Percentiles rank a stretch among this genome's conserved stretches.
Evolutionary conservation across 257 asterid species (phyloP).

Genomic region (Nicotiana sylvestris): DNA sequence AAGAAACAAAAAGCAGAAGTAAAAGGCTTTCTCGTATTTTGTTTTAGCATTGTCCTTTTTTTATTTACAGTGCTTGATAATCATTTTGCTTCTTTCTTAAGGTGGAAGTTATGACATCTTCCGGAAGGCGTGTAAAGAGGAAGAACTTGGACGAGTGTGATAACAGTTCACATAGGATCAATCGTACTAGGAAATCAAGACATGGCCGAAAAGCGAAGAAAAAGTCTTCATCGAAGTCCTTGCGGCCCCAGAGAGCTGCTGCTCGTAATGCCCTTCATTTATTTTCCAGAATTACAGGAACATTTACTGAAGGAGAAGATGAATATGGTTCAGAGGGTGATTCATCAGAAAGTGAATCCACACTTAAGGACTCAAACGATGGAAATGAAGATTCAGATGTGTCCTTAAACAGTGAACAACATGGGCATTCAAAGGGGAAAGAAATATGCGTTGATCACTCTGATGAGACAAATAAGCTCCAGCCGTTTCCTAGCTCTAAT

Average conservation of each 20-base stretch:
- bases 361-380: conserved; percentile 57
- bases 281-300: conserved; percentile 82
- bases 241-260: conserved; percentile 97
- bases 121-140: conserved; percentile 94
- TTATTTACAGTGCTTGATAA: conserved; percentile 1
- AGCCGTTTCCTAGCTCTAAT: conserved; percentile 39
- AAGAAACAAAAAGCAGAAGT: conserved; percentile 70
- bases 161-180: conserved; percentile 37
- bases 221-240: conserved; percentile 47
- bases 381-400: conserved; percentile 75
- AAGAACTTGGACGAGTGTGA: conserved; percentile 68
- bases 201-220: conserved; percentile 49
- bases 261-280: conserved; percentile 95
- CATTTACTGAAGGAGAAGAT: conserved; percentile 67
- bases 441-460: conserved; percentile 48
- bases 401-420: conserved; percentile 45
- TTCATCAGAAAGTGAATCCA: conserved; percentile 69
- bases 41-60: background rate
- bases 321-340: conserved; percentile 47
- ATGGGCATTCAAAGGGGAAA: conserved; percentile 65
- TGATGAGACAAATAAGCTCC: conserved; percentile 37
- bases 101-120: conserved; percentile 83
- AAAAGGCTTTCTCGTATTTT: background rate
- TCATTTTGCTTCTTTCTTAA: conserved; percentile 23
- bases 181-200: conserved; percentile 52